Evolutionary conservation across 345 rosid genomes (phyloP), one percentile per base, ranked within the genome.

Genomic region (Erucastrum elatum): DNA sequence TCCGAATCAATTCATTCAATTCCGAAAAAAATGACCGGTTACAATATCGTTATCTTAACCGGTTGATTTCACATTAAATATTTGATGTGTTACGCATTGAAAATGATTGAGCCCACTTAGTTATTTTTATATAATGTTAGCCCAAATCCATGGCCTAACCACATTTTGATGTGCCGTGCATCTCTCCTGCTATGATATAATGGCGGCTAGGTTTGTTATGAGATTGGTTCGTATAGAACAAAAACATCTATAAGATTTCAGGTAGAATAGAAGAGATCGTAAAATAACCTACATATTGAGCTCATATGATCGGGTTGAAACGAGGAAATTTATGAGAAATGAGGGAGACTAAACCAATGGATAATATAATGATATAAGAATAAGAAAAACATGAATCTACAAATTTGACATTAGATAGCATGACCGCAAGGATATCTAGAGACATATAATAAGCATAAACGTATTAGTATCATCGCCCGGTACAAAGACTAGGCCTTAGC

Each of bases 1-100:
- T 79, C 82, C 29, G 65, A 68, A 68, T 74, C 74, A 68, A 61
- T 34, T 79, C 77, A 79, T 62, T 79, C 49, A 79, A 79, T 79
- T 34, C 82, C 39, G 1, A 60, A 66, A 34, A 65, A 71, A 51
- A 46, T 11, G 74, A 74, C 78, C 78, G 78, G 82, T 74, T 79
- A 29, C 70, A 13, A 79, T 68, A 79, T 74, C 82, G 70, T 74
- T 27, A 51, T 74, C 82, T 13, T 61, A 79, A 79, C 74, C 78
- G 82, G 75, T 73, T 62, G 66, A 68, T 41, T 59, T 11, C 60
- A 17, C 74, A 79, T 79, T 79, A 62, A 74, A 68, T 62, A 30
- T 60, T 51, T 60, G 82, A 79, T 62, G 75, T 58, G 60, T 46
- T 66, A 58, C 37, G 55, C 77, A 72, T 72, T 78, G 63, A 78